These are phyloP conservation scores for Melastoma candidum DNA, from an alignment of 441 rosid genomes.

Conservation along the genomic window DNA sequence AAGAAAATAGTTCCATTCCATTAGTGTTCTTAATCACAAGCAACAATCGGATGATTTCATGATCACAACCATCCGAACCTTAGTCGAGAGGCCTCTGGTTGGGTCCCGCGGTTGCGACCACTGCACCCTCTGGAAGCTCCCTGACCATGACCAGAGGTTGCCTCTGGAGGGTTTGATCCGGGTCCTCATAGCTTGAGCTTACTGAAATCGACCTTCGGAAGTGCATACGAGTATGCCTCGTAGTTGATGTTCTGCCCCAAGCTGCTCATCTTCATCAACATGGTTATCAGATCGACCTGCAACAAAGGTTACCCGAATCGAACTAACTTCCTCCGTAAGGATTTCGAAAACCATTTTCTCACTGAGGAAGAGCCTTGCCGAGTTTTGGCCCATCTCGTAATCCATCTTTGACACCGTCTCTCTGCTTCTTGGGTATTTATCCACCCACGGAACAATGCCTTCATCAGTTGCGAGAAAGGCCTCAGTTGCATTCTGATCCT, in stretches of 20 bases:
- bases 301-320: not conserved
- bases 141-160: slow-evolving; percentile 74
- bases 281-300: slow-evolving; percentile 87
- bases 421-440: slow-evolving; percentile 83
- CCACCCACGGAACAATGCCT: slow-evolving; percentile 76
- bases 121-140: slow-evolving; percentile 71
- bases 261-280: slow-evolving; percentile 62
- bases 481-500: slow-evolving; percentile 80
- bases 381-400: slow-evolving; percentile 50
- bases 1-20: too few relatives aligned
- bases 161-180: too few relatives aligned
- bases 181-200: slow-evolving; percentile 57
- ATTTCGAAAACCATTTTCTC: too few relatives aligned
- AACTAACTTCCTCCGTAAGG: too few relatives aligned
- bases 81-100: slow-evolving; percentile 59
- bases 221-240: slow-evolving; percentile 76
- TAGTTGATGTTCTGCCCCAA: slow-evolving; percentile 81
- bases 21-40: too few relatives aligned
- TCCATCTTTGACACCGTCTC: slow-evolving; percentile 88
- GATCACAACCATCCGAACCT: slow-evolving; percentile 19
- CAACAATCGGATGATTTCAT: not conserved
- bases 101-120: slow-evolving; percentile 70
- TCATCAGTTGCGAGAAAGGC: slow-evolving; percentile 49
- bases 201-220: slow-evolving; percentile 45
- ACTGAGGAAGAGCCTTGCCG: not conserved